These are phyloP conservation scores for Elongisporangium prolatum DNA, from an alignment of 352 stramenopile genomes.

Conservation along the genomic window DNA sequence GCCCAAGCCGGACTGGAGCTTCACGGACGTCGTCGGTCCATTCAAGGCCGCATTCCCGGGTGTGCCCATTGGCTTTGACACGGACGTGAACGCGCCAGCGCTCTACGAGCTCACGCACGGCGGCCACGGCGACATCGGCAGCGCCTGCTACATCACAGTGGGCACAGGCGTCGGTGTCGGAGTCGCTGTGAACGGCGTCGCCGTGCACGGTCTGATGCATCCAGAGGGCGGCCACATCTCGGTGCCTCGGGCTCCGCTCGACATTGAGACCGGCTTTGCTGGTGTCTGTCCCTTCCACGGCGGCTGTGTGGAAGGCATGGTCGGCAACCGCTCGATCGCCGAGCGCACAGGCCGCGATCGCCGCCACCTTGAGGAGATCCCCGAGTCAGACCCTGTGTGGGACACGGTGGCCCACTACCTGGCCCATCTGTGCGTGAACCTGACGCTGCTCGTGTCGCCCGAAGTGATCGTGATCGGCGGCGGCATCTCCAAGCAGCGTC, in stretches of 20 bases:
- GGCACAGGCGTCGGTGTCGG: conserved; percentile 95
- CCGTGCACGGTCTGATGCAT: conserved; percentile 95
- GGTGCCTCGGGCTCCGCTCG: conserved; percentile 62
- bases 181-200: conserved; percentile 86
- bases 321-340: conserved; percentile 86
- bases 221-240: conserved; percentile 88
- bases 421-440: conserved; percentile 91
- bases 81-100: conserved; percentile 96
- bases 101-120: conserved; percentile 90
- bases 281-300: conserved; percentile 89
- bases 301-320: conserved; percentile 91
- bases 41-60: conserved; percentile 72
- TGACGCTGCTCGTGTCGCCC: conserved; percentile 90
- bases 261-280: conserved; percentile 72
- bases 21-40: conserved; percentile 72
- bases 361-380: conserved; percentile 61
- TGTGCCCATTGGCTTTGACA: conserved; percentile 91
- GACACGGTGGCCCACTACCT: conserved; percentile 94
- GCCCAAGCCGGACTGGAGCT: conserved; percentile 92
- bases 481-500: conserved; percentile 90
- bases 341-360: conserved; percentile 79
- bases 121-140: conserved; percentile 71
- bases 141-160: conserved; percentile 93
- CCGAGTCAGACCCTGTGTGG: conserved; percentile 90
- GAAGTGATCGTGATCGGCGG: conserved; percentile 96